Evolutionary conservation across 192 early-diverging fungal species (phyloP).

Genomic region (Thoreauomyces humboldtii): DNA sequence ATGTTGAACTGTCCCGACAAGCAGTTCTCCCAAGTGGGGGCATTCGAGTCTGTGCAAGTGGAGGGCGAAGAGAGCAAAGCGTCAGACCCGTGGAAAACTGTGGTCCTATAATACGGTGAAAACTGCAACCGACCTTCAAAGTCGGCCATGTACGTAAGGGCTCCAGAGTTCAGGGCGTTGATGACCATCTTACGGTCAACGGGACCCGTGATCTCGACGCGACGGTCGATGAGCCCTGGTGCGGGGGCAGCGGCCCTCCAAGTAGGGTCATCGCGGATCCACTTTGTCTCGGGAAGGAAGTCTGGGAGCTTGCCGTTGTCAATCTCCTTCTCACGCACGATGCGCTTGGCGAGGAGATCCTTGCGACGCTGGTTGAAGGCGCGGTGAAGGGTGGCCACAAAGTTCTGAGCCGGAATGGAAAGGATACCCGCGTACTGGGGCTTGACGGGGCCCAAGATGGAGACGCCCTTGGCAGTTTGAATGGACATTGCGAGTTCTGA

Average conservation of each 20-base stretch:
- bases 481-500: constrained; percentile 26
- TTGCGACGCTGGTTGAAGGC: constrained; percentile 89
- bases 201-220: constrained; percentile 97
- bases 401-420: constrained; percentile 74
- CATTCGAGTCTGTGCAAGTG: constrained; percentile 93
- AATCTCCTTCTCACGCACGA: constrained; percentile 73
- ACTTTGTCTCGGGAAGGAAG: constrained; percentile 88
- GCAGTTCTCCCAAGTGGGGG: constrained; percentile 95
- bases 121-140: too few species aligned
- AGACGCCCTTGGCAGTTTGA: constrained; percentile 33
- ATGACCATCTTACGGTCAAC: constrained; percentile 99
- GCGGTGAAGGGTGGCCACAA: constrained; percentile 87
- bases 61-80: constrained; percentile 91
- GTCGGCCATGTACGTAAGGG: constrained; percentile 96
- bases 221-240: constrained; percentile 84
- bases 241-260: constrained; percentile 89
- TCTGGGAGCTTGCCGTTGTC: constrained; percentile 81
- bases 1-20: constrained; percentile 89
- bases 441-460: constrained; percentile 48
- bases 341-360: constrained; percentile 76
- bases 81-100: constrained; percentile 9
- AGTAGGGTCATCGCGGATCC: constrained; percentile 83
- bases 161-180: constrained; percentile 95
- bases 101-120: too few species aligned
- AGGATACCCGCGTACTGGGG: constrained; percentile 69